Percentiles rank a stretch among this genome's conserved stretches.
phyloP scores from a whole-genome alignment of 805 yeast species.

The Saturnispora besseyi region DNA sequence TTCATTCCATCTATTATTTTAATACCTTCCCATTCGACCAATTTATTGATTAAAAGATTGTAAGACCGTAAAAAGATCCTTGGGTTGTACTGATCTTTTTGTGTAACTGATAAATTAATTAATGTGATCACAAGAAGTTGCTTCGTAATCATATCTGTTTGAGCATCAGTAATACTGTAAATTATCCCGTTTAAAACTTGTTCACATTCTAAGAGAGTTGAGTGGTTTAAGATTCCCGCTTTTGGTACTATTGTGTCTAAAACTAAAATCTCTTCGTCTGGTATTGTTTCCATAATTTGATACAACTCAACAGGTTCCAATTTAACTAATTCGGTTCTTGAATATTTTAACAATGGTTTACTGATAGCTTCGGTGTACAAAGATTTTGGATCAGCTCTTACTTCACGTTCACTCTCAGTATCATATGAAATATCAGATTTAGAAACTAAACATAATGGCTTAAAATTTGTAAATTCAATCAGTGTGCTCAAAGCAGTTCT shows the following conservation, averaged over 20 bases:
- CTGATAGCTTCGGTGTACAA: background rate
- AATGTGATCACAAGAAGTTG: conserved; percentile 26
- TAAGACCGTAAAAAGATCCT: conserved; percentile 31
- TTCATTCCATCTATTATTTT: conserved; percentile 19
- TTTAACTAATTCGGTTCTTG: conserved; percentile 14
- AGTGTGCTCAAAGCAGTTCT: background rate
- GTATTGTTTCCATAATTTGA: conserved; percentile 11
- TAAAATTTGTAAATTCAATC: background rate
- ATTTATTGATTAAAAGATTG: conserved; percentile 30
- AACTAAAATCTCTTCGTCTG: conserved; percentile 16
- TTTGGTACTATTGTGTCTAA: conserved; percentile 18
- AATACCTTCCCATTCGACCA: conserved; percentile 33
- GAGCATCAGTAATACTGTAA: conserved; percentile 13
- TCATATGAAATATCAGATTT: background rate
- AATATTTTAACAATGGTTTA: conserved; percentile 7
- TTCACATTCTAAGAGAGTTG: conserved; percentile 14
- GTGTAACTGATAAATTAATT: conserved; percentile 28
- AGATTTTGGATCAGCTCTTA: background rate
- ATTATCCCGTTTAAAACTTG: conserved; percentile 17
- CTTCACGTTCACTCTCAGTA: background rate
- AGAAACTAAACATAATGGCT: background rate
- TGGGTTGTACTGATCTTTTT: conserved; percentile 26
- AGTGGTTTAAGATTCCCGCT: conserved; percentile 3
- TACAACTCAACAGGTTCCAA: conserved; percentile 15
- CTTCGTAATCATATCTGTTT: conserved; percentile 21